phyloP scores from a whole-genome alignment of 305 asterid species.

The Withania somnifera region DNA sequence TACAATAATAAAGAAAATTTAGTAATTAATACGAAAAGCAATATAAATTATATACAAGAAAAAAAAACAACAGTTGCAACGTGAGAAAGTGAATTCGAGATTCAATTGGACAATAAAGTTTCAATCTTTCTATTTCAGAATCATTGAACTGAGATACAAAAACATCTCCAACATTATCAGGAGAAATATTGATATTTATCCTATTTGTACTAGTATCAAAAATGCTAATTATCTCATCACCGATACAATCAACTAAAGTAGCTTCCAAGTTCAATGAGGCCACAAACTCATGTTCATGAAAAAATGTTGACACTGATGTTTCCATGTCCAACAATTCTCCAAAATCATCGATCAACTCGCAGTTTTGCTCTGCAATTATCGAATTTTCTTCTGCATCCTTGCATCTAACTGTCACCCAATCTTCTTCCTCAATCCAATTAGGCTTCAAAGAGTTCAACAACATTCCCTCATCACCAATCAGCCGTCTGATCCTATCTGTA shows the following conservation, averaged over 20 bases:
- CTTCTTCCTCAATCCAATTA: conserved; percentile 38
- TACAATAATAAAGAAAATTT: background rate
- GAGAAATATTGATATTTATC: background rate
- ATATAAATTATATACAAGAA: too few relatives aligned
- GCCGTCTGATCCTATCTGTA: conserved; percentile 24
- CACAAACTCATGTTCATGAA: conserved; percentile 8
- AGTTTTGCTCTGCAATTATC: background rate
- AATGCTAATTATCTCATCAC: conserved; percentile 4
- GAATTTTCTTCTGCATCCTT: conserved; percentile 24
- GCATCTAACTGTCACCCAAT: conserved; percentile 55
- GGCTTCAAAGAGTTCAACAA: conserved; percentile 2
- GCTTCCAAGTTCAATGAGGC: background rate
- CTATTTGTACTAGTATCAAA: background rate
- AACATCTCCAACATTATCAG: background rate
- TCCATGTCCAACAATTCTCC: conserved; percentile 5
- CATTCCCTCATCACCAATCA: conserved; percentile 21
- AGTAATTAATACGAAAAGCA: background rate
- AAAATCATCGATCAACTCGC: background rate
- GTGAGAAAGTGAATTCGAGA: background rate
- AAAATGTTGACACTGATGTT: background rate
- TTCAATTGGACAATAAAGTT: background rate
- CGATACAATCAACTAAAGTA: conserved; percentile 3
- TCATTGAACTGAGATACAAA: conserved; percentile 4
- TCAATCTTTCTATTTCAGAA: conserved; percentile 4
- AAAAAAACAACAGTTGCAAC: background rate